These are phyloP conservation scores for Hanseniaspora singularis DNA, from an alignment of 805 yeast species.

Conservation along the genomic window DNA sequence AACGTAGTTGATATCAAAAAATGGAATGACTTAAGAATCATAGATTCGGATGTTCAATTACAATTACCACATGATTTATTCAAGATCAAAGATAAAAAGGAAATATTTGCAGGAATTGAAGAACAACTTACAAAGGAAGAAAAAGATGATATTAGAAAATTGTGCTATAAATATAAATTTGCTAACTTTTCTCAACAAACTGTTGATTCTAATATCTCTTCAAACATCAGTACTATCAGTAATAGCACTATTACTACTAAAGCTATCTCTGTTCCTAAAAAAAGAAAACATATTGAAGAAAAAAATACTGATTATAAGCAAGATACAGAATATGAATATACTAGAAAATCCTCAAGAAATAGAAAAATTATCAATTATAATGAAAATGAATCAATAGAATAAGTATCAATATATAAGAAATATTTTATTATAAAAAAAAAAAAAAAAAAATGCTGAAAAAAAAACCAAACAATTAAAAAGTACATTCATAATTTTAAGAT, in stretches of 20 bases:
- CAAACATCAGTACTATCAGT: background rate
- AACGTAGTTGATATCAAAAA: background rate
- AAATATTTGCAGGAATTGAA: background rate
- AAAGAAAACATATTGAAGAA: background rate
- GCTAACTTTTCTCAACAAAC: background rate
- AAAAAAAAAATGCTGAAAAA: background rate
- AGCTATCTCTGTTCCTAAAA: background rate
- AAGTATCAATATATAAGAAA: too few relatives aligned
- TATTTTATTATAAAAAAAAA: background rate
- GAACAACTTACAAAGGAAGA: background rate
- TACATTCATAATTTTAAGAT: too few relatives aligned
- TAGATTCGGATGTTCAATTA: background rate
- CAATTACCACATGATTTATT: constrained; percentile 8
- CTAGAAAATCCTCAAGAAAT: constrained; percentile 9
- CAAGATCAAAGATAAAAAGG: constrained; percentile 6
- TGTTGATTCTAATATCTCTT: background rate
- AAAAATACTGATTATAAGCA: background rate
- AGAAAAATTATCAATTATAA: constrained; percentile 9
- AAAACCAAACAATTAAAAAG: too few relatives aligned
- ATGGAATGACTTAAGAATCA: constrained; percentile 7
- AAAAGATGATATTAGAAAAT: constrained; percentile 1
- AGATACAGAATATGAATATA: background rate
- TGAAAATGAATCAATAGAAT: background rate
- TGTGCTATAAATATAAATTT: background rate
- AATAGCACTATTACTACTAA: background rate